Evolutionary conservation across 2,329 filamentous ascomycete species (phyloP).

Genomic region (Leptographium galeiforme): DNA sequence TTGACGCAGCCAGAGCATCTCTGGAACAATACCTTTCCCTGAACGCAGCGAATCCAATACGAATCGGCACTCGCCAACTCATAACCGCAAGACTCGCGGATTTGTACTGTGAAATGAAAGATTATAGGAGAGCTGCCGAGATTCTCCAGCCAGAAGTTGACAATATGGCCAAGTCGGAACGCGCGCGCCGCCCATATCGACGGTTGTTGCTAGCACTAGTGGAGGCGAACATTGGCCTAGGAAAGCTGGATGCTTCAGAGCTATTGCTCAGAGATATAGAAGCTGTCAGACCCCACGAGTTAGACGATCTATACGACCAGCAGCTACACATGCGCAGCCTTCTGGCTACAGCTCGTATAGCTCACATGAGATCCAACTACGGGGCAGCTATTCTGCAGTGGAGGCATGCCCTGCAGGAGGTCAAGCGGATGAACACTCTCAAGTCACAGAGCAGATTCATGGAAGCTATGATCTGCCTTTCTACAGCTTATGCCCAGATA

Average conservation of each 20-base stretch:
- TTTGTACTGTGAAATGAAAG: not conserved
- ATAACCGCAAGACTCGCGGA: not conserved
- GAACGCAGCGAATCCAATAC: not conserved
- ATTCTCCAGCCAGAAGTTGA: not conserved
- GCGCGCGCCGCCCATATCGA: not conserved
- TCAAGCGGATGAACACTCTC: not conserved
- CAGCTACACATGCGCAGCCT: slow-evolving; percentile 2
- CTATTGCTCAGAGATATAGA: not conserved
- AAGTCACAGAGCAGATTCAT: not conserved
- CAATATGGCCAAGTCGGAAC: not conserved
- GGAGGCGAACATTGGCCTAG: not conserved
- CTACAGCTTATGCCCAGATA: not conserved
- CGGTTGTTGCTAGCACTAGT: not conserved
- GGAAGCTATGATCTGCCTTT: not conserved
- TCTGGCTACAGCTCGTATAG: not conserved
- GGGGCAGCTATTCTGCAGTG: not conserved
- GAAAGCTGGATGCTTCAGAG: not conserved
- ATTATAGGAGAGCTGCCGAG: not conserved
- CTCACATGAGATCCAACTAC: not conserved
- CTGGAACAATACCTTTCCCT: slow-evolving; percentile 2
- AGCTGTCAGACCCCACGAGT: not conserved
- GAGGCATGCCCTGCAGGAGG: not conserved
- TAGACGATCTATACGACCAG: slow-evolving; percentile 2
- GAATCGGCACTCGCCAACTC: not conserved
- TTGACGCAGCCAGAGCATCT: not conserved